Evolutionary conservation across 2,329 filamentous ascomycete genomes (phyloP).

Genomic region (Fusarium clavum): DNA sequence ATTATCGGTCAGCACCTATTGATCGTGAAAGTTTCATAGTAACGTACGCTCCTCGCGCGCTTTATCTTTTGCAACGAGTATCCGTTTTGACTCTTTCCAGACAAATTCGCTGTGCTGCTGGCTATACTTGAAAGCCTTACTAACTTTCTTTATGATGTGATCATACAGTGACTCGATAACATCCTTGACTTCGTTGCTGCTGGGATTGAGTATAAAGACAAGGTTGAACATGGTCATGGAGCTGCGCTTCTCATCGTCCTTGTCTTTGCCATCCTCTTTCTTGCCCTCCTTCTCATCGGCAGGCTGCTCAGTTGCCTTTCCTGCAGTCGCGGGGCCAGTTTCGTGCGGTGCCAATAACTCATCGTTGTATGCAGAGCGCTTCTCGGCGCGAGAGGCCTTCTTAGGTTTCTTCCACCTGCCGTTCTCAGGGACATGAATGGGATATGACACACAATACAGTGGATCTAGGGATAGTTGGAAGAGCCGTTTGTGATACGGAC

Average conservation of each 20-base stretch:
- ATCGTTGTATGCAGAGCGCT: constrained; percentile 52
- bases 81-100: constrained; percentile 88
- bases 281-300: constrained; percentile 45
- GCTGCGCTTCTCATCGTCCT: constrained; percentile 70
- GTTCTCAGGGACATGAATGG: constrained; percentile 83
- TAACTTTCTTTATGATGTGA: constrained; percentile 91
- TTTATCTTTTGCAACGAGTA: constrained; percentile 83
- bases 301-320: constrained; percentile 45
- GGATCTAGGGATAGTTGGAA: constrained; percentile 88
- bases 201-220: constrained; percentile 89
- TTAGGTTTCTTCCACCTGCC: constrained; percentile 79
- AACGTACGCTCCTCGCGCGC: constrained; percentile 74
- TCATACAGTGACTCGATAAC: constrained; percentile 82
- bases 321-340: constrained; percentile 41
- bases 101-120: constrained; percentile 92
- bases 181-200: constrained; percentile 79
- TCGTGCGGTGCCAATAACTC: constrained; percentile 48
- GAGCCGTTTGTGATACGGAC: constrained; percentile 80
- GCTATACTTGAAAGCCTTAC: constrained; percentile 91
- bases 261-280: constrained; percentile 48
- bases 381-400: constrained; percentile 59
- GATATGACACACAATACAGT: constrained; percentile 83
- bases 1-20: constrained; percentile 11
- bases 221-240: constrained; percentile 98
- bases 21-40: background rate